Conservation (phyloP, 306 rosid species). For the Vachellia collinsii region DNA sequence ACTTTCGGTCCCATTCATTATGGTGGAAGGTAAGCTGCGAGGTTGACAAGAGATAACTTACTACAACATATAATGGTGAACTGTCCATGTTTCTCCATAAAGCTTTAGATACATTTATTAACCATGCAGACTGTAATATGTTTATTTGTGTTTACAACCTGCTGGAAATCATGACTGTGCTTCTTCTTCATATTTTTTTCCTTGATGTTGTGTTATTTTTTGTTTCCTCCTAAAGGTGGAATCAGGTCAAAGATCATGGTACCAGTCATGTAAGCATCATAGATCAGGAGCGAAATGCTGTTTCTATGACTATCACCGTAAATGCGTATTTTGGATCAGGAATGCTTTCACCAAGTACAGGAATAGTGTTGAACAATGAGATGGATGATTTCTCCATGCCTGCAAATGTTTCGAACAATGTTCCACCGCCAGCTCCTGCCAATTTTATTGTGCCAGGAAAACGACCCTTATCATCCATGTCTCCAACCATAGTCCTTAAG, state of each 20-base stretch:
- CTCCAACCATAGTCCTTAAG: slow-evolving; percentile 81
- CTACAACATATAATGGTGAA: slow-evolving; percentile 8
- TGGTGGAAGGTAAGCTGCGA: slow-evolving; percentile 66
- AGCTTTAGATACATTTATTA: not conserved
- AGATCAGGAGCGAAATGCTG: slow-evolving; percentile 63
- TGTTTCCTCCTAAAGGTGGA: slow-evolving; percentile 58
- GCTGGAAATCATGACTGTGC: slow-evolving; percentile 11
- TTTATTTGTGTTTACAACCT: not conserved
- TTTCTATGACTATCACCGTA: slow-evolving; percentile 80
- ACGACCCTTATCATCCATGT: slow-evolving; percentile 85
- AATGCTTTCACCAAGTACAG: slow-evolving; percentile 73
- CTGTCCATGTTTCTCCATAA: not conserved
- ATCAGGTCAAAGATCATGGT: slow-evolving; percentile 77
- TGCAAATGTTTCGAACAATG: slow-evolving; percentile 45
- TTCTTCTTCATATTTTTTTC: not conserved
- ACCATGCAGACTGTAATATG: not conserved
- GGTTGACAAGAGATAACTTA: slow-evolving; percentile 1
- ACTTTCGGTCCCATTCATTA: slow-evolving; percentile 70
- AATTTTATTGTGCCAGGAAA: slow-evolving; percentile 81
- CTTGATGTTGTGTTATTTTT: slow-evolving; percentile 8
- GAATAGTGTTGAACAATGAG: slow-evolving; percentile 85
- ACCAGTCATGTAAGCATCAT: slow-evolving; percentile 75
- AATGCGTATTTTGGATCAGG: slow-evolving; percentile 74
- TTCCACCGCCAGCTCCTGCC: slow-evolving; percentile 71
- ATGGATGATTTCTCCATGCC: slow-evolving; percentile 91